Conservation (phyloP, 2,329 filamentous ascomycete genomes). For the Aspergillus sp. region DNA sequence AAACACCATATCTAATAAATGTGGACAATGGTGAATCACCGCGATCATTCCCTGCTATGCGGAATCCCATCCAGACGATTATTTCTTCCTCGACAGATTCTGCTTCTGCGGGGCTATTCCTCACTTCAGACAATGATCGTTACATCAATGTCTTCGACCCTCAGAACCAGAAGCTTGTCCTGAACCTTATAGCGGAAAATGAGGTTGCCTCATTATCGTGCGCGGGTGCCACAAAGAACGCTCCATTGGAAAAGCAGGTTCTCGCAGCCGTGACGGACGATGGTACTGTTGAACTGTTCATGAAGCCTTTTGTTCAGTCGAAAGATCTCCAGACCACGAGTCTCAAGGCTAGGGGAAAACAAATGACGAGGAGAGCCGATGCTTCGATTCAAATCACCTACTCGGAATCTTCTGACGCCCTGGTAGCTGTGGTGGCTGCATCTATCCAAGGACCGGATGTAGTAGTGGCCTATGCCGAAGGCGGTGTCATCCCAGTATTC, state of each 20-base stretch:
- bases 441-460: conserved; percentile 40
- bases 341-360: conserved; percentile 38
- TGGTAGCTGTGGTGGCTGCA: conserved; percentile 37
- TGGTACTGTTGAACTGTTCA: conserved; percentile 44
- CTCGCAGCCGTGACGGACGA: conserved; percentile 42
- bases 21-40: conserved; percentile 32
- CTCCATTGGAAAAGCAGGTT: conserved; percentile 30
- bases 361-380: conserved; percentile 38
- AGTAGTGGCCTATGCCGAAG: conserved; percentile 42
- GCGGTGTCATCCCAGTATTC: conserved; percentile 43
- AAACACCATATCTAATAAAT: conserved; percentile 41
- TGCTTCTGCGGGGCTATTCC: conserved; percentile 32
- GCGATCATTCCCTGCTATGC: conserved; percentile 41
- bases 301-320: conserved; percentile 38
- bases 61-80: conserved; percentile 41
- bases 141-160: conserved; percentile 45
- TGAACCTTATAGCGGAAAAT: conserved; percentile 43
- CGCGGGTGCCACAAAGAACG: conserved; percentile 13
- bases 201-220: conserved; percentile 36
- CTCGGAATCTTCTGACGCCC: conserved; percentile 32
- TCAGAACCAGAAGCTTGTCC: conserved; percentile 34
- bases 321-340: conserved; percentile 24
- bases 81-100: conserved; percentile 34
- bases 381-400: conserved; percentile 38
- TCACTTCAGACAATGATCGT: conserved; percentile 43